phyloP scores from a whole-genome alignment of 2,329 filamentous ascomycete species.

The Beauveria bassiana region DNA sequence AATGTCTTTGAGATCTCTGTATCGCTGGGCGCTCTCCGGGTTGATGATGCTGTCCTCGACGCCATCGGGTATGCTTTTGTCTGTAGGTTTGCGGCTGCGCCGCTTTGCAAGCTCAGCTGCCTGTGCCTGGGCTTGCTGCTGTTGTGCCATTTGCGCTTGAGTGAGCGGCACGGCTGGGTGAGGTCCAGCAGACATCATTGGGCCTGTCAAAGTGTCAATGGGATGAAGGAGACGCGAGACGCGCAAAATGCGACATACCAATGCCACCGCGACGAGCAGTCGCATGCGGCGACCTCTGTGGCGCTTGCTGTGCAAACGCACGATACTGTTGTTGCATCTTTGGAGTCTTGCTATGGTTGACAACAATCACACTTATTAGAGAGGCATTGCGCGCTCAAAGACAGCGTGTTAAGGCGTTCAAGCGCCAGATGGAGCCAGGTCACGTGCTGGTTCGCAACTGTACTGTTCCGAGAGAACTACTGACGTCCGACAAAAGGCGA shows the following conservation, averaged over 20 bases:
- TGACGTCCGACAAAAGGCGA: too few species aligned
- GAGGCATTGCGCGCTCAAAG: too few species aligned
- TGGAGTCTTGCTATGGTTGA: constrained; percentile 12
- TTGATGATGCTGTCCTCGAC: constrained; percentile 74
- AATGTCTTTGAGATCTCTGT: constrained; percentile 75
- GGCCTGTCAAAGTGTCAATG: constrained; percentile 30
- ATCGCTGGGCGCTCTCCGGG: constrained; percentile 69
- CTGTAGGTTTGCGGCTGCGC: constrained; percentile 81
- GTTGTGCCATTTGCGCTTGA: constrained; percentile 43
- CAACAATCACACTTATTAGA: too few species aligned
- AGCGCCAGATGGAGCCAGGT: too few species aligned
- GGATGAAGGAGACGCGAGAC: background rate
- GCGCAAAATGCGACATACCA: constrained; percentile 30
- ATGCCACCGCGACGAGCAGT: constrained; percentile 45
- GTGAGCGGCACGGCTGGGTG: constrained; percentile 45
- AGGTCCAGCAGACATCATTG: constrained; percentile 48
- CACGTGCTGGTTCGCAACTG: too few species aligned
- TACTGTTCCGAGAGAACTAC: too few species aligned
- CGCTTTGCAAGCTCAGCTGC: constrained; percentile 66
- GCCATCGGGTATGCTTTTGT: constrained; percentile 89
- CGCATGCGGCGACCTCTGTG: constrained; percentile 41
- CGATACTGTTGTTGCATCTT: constrained; percentile 49
- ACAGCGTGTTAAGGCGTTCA: too few species aligned
- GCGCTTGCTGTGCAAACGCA: constrained; percentile 41
- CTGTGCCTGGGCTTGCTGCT: constrained; percentile 43